Conservation (phyloP, 495 filamentous ascomycete species). For the Stereocaulon alpinum region DNA sequence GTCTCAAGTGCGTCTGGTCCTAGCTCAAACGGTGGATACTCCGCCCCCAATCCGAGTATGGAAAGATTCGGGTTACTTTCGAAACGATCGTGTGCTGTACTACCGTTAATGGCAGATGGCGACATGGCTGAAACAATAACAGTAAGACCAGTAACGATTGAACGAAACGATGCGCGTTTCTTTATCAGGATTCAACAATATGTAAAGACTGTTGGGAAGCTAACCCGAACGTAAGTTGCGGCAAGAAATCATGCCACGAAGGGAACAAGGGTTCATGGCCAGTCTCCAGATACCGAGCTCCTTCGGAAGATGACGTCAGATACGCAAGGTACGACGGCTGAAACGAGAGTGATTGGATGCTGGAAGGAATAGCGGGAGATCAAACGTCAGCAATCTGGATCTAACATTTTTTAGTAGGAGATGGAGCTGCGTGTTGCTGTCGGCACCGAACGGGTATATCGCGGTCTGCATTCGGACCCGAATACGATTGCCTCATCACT, state of each 20-base stretch:
- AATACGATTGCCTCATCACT: not conserved
- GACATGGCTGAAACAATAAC: constrained; percentile 17
- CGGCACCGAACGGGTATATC: constrained; percentile 5
- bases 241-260: constrained; percentile 3
- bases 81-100: constrained; percentile 19
- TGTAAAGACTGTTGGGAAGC: constrained; percentile 17
- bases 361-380: constrained; percentile 2
- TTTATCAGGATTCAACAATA: not conserved
- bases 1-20: constrained; percentile 23
- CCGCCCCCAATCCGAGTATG: constrained; percentile 23
- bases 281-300: constrained; percentile 6
- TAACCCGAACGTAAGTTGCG: constrained; percentile 7
- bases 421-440: constrained; percentile 5
- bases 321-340: constrained; percentile 8
- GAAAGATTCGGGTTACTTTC: constrained; percentile 22
- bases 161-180: constrained; percentile 1
- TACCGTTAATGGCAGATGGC: constrained; percentile 17
- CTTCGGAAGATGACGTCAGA: not conserved
- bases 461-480: not conserved
- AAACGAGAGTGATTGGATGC: constrained; percentile 2
- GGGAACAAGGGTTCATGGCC: constrained; percentile 6
- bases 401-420: not conserved
- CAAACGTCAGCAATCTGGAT: not conserved
- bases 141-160: not conserved
- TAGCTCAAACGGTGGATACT: constrained; percentile 24